Conservation (phyloP, 2,329 filamentous ascomycete genomes). For the Trichoderma cornu-damae region DNA sequence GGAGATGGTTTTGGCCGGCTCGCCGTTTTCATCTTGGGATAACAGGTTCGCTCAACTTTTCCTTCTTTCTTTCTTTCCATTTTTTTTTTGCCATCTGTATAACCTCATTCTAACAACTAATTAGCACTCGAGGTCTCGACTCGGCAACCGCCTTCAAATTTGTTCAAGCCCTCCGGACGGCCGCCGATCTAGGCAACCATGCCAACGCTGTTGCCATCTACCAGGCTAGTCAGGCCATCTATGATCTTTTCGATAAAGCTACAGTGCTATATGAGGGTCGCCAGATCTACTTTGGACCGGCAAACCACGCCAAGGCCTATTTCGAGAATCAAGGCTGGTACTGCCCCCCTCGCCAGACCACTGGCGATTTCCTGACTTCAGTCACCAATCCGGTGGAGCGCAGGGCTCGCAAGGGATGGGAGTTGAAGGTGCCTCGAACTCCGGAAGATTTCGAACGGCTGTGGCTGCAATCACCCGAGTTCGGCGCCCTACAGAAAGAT, state of each 20-base stretch:
- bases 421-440: conserved; percentile 58
- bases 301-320: conserved; percentile 53
- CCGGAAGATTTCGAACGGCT: conserved; percentile 60
- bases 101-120: background rate
- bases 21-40: conserved; percentile 59
- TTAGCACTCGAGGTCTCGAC: conserved; percentile 63
- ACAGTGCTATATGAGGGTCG: conserved; percentile 70
- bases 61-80: too few relatives aligned
- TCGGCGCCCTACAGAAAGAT: conserved; percentile 38
- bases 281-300: conserved; percentile 70
- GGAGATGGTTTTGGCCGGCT: conserved; percentile 64
- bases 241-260: conserved; percentile 70
- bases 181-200: conserved; percentile 58
- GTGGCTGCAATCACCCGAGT: conserved; percentile 45
- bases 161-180: conserved; percentile 58
- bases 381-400: conserved; percentile 62
- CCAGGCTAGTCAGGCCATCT: conserved; percentile 64
- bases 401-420: conserved; percentile 50
- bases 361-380: conserved; percentile 64
- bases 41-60: conserved; percentile 53
- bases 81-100: too few relatives aligned
- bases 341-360: conserved; percentile 62
- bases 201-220: conserved; percentile 66
- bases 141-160: conserved; percentile 70
- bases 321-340: conserved; percentile 66